Evolutionary conservation across 106 monocot genomes (phyloP).

Genomic region (Dendrobium chrysotoxum): DNA sequence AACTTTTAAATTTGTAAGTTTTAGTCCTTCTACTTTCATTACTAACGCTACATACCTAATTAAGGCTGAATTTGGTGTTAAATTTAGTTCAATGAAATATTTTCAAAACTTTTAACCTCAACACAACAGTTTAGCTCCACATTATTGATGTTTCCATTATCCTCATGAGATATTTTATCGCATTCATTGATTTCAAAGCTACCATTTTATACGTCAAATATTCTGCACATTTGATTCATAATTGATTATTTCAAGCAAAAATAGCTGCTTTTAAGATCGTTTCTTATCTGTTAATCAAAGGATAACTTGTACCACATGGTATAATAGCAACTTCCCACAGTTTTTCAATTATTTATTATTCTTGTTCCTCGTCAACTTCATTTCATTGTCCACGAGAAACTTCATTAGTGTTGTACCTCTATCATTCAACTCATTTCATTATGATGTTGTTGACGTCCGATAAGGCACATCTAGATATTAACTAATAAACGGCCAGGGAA

Average conservation of each 20-base stretch:
- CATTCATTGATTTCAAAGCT: not conserved
- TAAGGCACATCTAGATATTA: not conserved
- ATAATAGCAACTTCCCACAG: not conserved
- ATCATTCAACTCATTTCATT: not conserved
- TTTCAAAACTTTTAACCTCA: not conserved
- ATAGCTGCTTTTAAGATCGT: no score
- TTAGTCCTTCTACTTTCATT: not conserved
- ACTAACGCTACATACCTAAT: not conserved
- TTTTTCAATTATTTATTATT: not conserved
- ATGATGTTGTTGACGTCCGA: not conserved
- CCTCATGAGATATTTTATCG: not conserved
- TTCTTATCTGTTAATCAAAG: not conserved
- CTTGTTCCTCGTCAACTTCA: not conserved
- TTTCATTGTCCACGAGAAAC: not conserved
- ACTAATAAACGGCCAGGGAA: not conserved
- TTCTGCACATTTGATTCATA: not conserved
- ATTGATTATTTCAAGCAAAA: not conserved
- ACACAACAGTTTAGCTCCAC: not conserved
- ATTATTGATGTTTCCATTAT: not conserved
- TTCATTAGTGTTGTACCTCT: not conserved
- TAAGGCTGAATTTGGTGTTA: not conserved
- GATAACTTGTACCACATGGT: not conserved
- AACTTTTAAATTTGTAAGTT: not conserved
- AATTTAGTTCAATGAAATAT: not conserved
- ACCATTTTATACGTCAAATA: not conserved